Conservation (phyloP, 192 early-diverging fungal species). For the Obelidium mucronatum region DNA sequence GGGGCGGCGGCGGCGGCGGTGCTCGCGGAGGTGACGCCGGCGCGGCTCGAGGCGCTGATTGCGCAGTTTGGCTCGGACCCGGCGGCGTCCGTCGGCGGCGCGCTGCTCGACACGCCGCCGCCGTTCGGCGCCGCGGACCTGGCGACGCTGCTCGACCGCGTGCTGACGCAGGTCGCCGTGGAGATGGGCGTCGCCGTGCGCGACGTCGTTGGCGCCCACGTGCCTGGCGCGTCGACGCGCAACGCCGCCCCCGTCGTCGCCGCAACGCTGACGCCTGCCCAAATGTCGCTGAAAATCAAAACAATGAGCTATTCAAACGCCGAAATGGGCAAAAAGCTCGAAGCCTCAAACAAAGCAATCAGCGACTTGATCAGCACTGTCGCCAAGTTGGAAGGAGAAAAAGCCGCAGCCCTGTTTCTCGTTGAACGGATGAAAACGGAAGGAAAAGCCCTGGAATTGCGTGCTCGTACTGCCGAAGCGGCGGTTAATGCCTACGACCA, state of each 20-base stretch:
- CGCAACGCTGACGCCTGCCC: neutral
- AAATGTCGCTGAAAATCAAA: conserved; percentile 40
- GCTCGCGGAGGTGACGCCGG: neutral
- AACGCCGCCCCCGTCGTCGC: neutral
- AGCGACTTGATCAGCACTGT: neutral
- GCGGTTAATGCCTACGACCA: conserved; percentile 32
- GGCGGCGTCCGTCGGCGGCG: neutral
- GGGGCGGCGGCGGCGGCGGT: too few species aligned
- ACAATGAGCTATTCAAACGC: conserved; percentile 28
- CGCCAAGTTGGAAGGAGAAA: conserved; percentile 25
- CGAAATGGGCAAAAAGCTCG: conserved; percentile 39
- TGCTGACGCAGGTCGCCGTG: conserved; percentile 4
- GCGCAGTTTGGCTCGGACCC: neutral
- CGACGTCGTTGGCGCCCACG: conserved; percentile 18
- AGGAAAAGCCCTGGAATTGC: conserved; percentile 11
- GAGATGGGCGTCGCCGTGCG: conserved; percentile 26
- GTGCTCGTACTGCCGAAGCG: conserved; percentile 33
- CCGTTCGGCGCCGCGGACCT: conserved; percentile 33
- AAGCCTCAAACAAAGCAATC: conserved; percentile 10
- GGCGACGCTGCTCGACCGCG: conserved; percentile 21
- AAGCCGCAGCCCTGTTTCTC: neutral
- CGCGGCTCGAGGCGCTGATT: conserved; percentile 18
- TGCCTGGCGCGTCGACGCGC: neutral
- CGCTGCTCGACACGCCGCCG: conserved; percentile 26
- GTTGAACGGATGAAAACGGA: conserved; percentile 18